phyloP scores from a whole-genome alignment of 1,284 basidiomycete genomes.

The Cutaneotrichosporon sp. region DNA sequence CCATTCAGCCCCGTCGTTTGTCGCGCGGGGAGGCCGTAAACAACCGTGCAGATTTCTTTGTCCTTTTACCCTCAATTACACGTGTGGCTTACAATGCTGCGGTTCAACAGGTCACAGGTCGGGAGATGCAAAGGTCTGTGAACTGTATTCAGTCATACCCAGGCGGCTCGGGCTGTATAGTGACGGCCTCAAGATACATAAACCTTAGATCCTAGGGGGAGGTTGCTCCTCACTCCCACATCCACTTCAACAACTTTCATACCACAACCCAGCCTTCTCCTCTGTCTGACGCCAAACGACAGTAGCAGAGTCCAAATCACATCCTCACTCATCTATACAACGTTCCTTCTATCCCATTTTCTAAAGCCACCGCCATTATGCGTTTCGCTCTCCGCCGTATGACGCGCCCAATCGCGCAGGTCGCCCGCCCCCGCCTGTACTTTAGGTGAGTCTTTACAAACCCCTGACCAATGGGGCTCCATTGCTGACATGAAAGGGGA shows the following conservation, averaged over 20 bases:
- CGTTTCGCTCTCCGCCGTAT: slow-evolving; percentile 4
- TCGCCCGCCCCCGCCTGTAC: not conserved
- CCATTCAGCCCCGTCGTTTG: not conserved
- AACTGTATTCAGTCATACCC: no score
- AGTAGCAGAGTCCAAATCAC: not conserved
- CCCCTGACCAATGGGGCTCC: not conserved
- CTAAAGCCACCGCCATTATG: slow-evolving; percentile 1
- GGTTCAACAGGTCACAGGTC: not conserved
- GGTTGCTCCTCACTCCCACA: not conserved
- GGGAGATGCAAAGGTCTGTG: no score
- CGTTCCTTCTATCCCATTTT: not conserved
- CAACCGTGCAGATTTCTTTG: not conserved
- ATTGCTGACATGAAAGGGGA: slow-evolving; percentile 8
- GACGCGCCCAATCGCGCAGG: not conserved
- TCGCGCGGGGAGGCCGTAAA: not conserved
- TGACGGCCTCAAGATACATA: not conserved
- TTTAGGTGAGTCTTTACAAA: not conserved
- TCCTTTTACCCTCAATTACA: not conserved
- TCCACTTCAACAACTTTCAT: not conserved
- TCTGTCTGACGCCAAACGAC: not conserved
- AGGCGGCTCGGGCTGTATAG: not conserved
- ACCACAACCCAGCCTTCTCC: not conserved
- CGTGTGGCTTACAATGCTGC: not conserved
- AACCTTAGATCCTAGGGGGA: not conserved
- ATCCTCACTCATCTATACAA: not conserved